A percentile compares a stretch with the other conserved stretches of the same genome.
phyloP scores from a whole-genome alignment of 208 protist genomes.

The Leishmania arabica region DNA sequence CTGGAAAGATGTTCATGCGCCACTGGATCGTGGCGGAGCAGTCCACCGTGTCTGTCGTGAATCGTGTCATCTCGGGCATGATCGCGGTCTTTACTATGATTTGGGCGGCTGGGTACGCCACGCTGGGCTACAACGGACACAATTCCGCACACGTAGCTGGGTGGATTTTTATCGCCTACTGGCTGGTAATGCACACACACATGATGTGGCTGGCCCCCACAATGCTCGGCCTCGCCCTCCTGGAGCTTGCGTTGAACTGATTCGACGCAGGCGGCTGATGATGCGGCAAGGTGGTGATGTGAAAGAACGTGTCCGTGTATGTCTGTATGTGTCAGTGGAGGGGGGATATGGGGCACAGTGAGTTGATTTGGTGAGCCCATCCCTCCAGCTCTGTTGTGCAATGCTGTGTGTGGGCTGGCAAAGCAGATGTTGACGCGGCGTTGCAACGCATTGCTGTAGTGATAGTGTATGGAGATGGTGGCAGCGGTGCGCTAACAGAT shows the following conservation, averaged over 20 bases:
- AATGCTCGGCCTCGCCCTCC: constrained; percentile 41
- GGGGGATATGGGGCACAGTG: not conserved
- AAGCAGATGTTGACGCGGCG: not conserved
- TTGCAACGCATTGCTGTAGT: not conserved
- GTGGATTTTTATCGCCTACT: constrained; percentile 87
- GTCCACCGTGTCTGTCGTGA: constrained; percentile 83
- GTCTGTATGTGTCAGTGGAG: not conserved
- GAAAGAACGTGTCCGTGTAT: not conserved
- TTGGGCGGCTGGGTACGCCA: constrained; percentile 82
- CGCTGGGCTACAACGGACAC: constrained; percentile 88
- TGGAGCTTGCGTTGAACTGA: constrained; percentile 82
- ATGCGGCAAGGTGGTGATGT: not conserved
- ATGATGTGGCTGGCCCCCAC: constrained; percentile 59
- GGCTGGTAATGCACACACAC: constrained; percentile 85
- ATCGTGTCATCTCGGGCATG: constrained; percentile 87
- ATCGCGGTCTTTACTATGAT: constrained; percentile 83
- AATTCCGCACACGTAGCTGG: constrained; percentile 76
- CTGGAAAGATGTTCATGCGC: constrained; percentile 93
- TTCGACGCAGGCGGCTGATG: not conserved
- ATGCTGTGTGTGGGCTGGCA: not conserved
- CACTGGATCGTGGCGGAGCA: constrained; percentile 92
- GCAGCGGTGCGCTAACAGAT: not conserved
- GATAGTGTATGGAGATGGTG: constrained; percentile 12
- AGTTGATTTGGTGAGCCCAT: not conserved
- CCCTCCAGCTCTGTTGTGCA: not conserved